phyloP scores from a whole-genome alignment of 208 protist genomes.

The Herpetomonas tarakana region DNA sequence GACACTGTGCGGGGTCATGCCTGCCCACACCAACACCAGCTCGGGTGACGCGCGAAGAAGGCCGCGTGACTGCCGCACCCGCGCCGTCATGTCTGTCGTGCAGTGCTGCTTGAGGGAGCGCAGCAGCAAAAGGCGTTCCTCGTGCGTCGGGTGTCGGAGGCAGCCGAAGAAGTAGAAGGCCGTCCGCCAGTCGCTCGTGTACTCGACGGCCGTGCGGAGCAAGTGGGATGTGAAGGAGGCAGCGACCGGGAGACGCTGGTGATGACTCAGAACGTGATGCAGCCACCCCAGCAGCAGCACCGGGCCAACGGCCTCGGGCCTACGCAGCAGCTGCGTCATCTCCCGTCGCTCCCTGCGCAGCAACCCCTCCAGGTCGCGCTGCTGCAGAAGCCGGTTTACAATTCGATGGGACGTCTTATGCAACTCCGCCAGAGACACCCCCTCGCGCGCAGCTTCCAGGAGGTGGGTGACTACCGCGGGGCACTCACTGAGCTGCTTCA shows the following conservation, averaged over 20 bases:
- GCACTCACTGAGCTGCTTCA: not conserved
- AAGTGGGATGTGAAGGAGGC: constrained; percentile 44
- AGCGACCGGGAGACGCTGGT: constrained; percentile 40
- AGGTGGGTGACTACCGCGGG: not conserved
- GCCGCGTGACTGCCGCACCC: constrained; percentile 27
- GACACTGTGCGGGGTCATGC: no score
- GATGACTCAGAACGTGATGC: constrained; percentile 26
- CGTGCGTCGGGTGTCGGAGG: constrained; percentile 37
- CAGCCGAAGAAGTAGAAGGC: constrained; percentile 57
- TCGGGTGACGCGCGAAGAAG: constrained; percentile 49
- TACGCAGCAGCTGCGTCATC: constrained; percentile 13
- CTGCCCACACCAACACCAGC: constrained; percentile 64
- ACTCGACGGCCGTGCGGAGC: constrained; percentile 14
- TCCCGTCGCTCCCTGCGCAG: constrained; percentile 15
- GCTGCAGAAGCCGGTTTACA: constrained; percentile 16
- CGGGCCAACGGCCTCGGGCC: constrained; percentile 6
- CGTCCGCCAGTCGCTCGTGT: constrained; percentile 24
- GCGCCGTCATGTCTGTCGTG: constrained; percentile 16
- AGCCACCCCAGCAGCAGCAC: constrained; percentile 32
- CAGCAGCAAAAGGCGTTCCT: constrained; percentile 51
- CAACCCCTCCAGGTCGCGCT: constrained; percentile 10
- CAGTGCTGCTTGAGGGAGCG: constrained; percentile 26
- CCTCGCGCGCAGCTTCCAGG: not conserved
- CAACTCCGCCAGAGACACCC: not conserved
- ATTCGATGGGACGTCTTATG: not conserved